Evolutionary conservation across 768 basidiomycete genomes (phyloP), one percentile per base, ranked within the genome.

Genomic region (Mycena rebaudengoi): DNA sequence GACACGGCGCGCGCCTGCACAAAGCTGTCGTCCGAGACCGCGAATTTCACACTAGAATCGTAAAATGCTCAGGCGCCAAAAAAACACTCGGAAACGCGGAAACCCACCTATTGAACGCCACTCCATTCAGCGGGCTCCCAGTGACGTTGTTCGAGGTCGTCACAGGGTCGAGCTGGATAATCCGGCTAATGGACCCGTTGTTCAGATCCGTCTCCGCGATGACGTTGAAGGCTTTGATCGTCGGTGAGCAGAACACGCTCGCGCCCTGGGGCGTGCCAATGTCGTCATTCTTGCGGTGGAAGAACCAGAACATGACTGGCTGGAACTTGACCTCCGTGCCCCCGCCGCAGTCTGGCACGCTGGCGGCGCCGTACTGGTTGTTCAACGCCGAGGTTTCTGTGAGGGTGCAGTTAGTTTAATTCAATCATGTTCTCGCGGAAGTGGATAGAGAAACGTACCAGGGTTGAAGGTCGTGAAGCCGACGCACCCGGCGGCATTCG

Each of bases 241-340:
- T 76, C 4, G 90, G 89, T 12, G 73, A 65, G 69, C 90, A 91
- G 64, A 91, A 89, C 7, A 90, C 80, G 4, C 81, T 80, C 53
- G 80, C 78, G 1, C 81, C 84, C 60, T 86, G 77, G 13, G 76
- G 71, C 23, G 64, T 75, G 18, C 73, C 67, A 48, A 25, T 32
- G 25, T 70, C 68, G 43, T 78, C 71, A 18, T 65, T 50, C 30
- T 64, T 65, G 7, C 57, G 60, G 54, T 84, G 78, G 71, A 81
- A 89, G 71, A 71, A 90, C 89, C 89, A 91, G 68, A 91, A 91
- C 76, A 91, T 82, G 41, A 91, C 87, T 8, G 90, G 88, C 33
- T 80, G 83, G 29, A 82, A 74, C 35, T 77, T 67, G 29, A 81
- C 60, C 32, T 75, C 68, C 5, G 72, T 41, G 49, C 68, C 60